Evolutionary conservation across 208 protist genomes (phyloP).

Genomic region (Acanthamoeba lenticulata): DNA sequence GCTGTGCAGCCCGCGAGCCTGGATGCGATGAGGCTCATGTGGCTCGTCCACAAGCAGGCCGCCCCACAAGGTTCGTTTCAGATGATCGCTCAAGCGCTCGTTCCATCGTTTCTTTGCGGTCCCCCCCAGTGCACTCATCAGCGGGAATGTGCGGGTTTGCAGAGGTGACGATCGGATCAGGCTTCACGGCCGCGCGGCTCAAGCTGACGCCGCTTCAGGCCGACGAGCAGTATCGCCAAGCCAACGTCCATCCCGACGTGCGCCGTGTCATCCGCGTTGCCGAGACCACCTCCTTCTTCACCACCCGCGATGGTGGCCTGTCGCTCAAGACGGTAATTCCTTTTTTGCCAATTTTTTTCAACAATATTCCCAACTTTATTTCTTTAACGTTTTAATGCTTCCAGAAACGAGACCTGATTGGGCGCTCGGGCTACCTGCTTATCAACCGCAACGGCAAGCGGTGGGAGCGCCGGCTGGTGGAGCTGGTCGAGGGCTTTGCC

Average conservation of each 20-base stretch:
- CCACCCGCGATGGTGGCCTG: background rate
- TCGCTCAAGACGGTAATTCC: background rate
- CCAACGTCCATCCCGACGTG: background rate
- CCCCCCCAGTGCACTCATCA: too few species aligned
- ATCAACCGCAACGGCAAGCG: background rate
- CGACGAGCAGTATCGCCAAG: background rate
- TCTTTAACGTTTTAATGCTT: background rate
- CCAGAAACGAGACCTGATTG: background rate
- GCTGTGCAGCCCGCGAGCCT: background rate
- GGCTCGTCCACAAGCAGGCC: background rate
- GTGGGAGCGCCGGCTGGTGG: background rate
- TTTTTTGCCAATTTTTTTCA: too few species aligned
- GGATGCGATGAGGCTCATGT: background rate
- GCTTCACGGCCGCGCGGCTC: background rate
- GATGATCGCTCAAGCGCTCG: background rate
- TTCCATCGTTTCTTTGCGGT: too few species aligned
- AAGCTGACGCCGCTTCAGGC: background rate
- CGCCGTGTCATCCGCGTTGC: background rate
- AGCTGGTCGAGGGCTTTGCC: slow-evolving; percentile 25
- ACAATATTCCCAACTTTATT: too few species aligned
- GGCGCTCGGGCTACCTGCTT: background rate
- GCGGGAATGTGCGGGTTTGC: background rate
- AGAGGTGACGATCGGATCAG: background rate
- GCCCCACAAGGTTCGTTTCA: background rate
- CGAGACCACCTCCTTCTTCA: background rate